Evolutionary conservation across 2,329 filamentous ascomycete species (phyloP), one percentile per base, ranked within the genome.

Genomic region (Dendryphion nanum): DNA sequence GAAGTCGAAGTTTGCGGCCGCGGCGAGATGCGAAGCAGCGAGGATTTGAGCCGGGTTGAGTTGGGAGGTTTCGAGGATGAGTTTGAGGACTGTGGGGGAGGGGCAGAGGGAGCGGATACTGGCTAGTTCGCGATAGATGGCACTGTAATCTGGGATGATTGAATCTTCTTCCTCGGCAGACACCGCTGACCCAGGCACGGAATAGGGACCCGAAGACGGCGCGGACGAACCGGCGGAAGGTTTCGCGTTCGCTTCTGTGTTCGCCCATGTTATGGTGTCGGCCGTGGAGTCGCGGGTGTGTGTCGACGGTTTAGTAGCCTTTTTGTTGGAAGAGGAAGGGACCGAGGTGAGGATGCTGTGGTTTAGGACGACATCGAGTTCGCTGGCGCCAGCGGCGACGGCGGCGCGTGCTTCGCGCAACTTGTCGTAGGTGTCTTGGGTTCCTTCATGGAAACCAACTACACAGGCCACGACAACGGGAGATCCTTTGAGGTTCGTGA

Each of bases 301-400:
- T 24, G 24, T 17, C 17, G n/a, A 15, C n/a, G 10, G 30, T n/a
- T 29, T 21, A 33, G 42, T 50, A 20, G 33, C 48, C 18, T 35
- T 46, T 31, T 47, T 20, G 33, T 49, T 20, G 33, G 47, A 30
- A 44, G 42, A 24, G n/a, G 46, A 30, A 18, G 38, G 44, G 44
- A 57, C 50, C 34, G 47, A 45, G 17, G 61, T 61, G 15, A 82
- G 63, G 3, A 72, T 60, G 3, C 65, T 63, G 49, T 75, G 73
- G 46, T 81, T 80, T 33, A 82, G 64, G 3, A 82, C 79, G 54
- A 81, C 72, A 52, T 82, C 78, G 21, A 82, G 67, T 53, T 82
- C 79, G 1, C 56, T 58, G 1, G 78, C 78, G 15, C 78, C 78
- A 14, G 69, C 63, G 6, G 56, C 48, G 23, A 79, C 59, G 12